phyloP scores from a whole-genome alignment of 768 basidiomycete genomes.

The Collybia nuda region DNA sequence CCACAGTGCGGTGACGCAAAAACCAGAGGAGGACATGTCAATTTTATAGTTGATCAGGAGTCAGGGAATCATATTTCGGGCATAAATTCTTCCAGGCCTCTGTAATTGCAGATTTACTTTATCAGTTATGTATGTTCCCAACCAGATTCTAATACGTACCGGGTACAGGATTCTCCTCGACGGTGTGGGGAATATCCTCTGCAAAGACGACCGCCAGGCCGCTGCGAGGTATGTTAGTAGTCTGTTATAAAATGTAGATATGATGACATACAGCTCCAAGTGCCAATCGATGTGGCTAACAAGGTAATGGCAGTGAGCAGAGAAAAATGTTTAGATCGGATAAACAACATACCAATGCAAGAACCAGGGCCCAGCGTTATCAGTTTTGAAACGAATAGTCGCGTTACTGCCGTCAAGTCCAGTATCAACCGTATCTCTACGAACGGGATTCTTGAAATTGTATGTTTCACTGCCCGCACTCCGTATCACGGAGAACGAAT shows the following conservation, averaged over 20 bases:
- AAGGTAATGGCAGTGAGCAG: not conserved
- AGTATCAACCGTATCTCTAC: slow-evolving; percentile 35
- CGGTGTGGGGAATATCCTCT: not conserved
- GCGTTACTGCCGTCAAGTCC: slow-evolving; percentile 33
- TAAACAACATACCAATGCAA: slow-evolving; percentile 2
- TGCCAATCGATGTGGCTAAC: slow-evolving; percentile 4
- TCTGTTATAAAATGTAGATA: too few relatives aligned
- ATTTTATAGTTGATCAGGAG: too few relatives aligned
- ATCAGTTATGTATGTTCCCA: not conserved
- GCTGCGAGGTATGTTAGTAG: not conserved
- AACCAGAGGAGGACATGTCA: too few relatives aligned
- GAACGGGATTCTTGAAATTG: slow-evolving; percentile 17
- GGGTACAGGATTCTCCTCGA: not conserved
- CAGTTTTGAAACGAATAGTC: slow-evolving; percentile 56
- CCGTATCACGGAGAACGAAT: slow-evolving; percentile 37
- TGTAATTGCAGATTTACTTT: not conserved
- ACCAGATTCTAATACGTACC: not conserved
- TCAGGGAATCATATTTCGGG: not conserved
- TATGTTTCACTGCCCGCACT: slow-evolving; percentile 25
- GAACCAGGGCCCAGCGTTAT: slow-evolving; percentile 62
- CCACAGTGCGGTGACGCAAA: too few relatives aligned
- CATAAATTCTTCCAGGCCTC: not conserved
- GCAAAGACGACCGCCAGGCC: slow-evolving; percentile 1
- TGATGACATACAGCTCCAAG: not conserved
- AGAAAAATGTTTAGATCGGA: not conserved